A percentile compares a stretch with the other conserved stretches of the same genome.
Evolutionary conservation across 768 basidiomycete species (phyloP).

Genomic region (Mycena latifolia): DNA sequence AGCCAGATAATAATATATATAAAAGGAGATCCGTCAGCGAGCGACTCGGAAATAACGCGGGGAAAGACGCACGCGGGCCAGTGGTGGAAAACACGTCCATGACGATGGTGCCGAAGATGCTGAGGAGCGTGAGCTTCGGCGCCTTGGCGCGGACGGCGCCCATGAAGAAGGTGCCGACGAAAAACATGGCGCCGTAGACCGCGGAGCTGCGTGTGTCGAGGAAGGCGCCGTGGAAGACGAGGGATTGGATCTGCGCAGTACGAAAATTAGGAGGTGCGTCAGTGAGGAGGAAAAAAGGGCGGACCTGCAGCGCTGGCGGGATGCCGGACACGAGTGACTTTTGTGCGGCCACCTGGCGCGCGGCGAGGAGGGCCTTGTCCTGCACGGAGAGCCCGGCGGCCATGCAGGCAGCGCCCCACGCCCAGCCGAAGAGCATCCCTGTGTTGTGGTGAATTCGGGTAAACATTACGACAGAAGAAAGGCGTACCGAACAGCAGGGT

Average conservation of each 20-base stretch:
- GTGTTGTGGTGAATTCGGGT: no score
- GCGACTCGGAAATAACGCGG: background rate
- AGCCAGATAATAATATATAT: no score
- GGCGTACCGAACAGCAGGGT: background rate
- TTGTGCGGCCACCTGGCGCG: conserved; percentile 51
- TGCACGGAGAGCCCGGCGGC: conserved; percentile 53
- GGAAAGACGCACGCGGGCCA: conserved; percentile 23
- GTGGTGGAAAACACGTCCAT: conserved; percentile 50
- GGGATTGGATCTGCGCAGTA: conserved; percentile 44
- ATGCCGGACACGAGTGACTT: conserved; percentile 37
- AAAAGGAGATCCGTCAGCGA: no score
- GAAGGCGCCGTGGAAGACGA: conserved; percentile 54
- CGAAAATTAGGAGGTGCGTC: no score
- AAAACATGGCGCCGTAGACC: conserved; percentile 59
- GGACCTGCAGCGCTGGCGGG: conserved; percentile 7
- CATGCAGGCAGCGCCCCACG: conserved; percentile 59
- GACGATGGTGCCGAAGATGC: conserved; percentile 59
- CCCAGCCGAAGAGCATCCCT: conserved; percentile 62
- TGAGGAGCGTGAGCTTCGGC: conserved; percentile 54
- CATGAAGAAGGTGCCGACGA: conserved; percentile 55
- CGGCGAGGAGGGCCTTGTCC: conserved; percentile 48
- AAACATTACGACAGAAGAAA: no score
- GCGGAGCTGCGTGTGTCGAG: conserved; percentile 58
- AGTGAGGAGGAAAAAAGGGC: no score
- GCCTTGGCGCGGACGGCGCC: conserved; percentile 52